phyloP scores from a whole-genome alignment of 805 yeast species.

The Suhomyces sp. region DNA sequence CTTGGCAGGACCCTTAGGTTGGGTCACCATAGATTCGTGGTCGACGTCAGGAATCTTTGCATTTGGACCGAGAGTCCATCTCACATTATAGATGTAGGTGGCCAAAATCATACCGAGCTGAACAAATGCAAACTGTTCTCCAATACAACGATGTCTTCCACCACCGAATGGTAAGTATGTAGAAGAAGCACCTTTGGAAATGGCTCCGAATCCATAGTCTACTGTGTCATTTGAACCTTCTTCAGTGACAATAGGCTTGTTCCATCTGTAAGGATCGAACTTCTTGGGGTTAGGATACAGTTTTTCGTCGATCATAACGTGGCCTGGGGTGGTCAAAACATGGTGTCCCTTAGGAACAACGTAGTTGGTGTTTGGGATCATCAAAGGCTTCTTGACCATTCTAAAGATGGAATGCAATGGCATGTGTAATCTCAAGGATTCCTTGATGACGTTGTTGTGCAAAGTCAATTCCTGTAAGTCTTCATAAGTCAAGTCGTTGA shows the following conservation, averaged over 20 bases:
- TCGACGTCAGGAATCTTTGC: slow-evolving; percentile 61
- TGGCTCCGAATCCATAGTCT: slow-evolving; percentile 96
- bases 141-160: slow-evolving; percentile 98
- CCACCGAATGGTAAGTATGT: slow-evolving; percentile 99
- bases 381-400: slow-evolving; percentile 74
- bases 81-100: slow-evolving; percentile 69
- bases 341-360: slow-evolving; percentile 88
- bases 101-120: slow-evolving; percentile 86
- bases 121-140: slow-evolving; percentile 95
- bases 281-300: slow-evolving; percentile 74
- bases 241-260: slow-evolving; percentile 11
- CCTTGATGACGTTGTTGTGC: slow-evolving; percentile 81
- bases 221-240: slow-evolving; percentile 41
- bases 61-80: slow-evolving; percentile 58
- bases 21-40: slow-evolving; percentile 87
- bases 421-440: slow-evolving; percentile 92
- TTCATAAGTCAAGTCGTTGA: slow-evolving; percentile 71
- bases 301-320: slow-evolving; percentile 69
- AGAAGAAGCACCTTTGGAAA: slow-evolving; percentile 92
- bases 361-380: slow-evolving; percentile 72
- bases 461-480: slow-evolving; percentile 77
- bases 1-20: slow-evolving; percentile 76
- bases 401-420: slow-evolving; percentile 96
- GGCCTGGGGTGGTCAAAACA: slow-evolving; percentile 93
- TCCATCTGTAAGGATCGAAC: slow-evolving; percentile 91